Base-by-base conservation (phyloP, 1,139 yeast genomes). In the Geotrichum bryndzae region DNA sequence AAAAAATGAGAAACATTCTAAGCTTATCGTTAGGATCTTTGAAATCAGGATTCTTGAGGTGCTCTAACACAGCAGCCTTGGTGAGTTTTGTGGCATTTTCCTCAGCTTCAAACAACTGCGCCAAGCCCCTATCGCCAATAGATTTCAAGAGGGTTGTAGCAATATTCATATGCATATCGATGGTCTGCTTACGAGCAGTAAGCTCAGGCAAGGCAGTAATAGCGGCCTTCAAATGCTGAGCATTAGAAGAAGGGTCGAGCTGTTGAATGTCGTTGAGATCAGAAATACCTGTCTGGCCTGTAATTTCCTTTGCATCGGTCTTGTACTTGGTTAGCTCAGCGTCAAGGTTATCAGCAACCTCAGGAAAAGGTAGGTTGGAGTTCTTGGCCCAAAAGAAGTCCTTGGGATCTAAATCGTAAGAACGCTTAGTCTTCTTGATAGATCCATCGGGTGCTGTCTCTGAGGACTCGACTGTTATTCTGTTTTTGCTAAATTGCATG, bases 81-180 rank as follows among this genome's bases (percentile, higher is more conserved):
- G 87, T 75, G 62, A 75, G 78, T 35, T 76, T 71, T 18, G 74
- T 68, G 3, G 79, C 77, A 27, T 77, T 76, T 64, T 94, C 98
- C 75, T 94, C 99, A 64, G 95, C 85, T 75, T 94, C 98, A 73
- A 92, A 94, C 69, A 91, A 88, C 65, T 91, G 85, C 69, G 95
- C 99, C 68, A 94, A 80, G 27, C 87, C 87, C 67, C 94, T 88
- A 18, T 88, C 86, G 68, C 94, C 96, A 64, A 94, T 81, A 67
- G 91, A 92, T 70, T 87, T 86, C 64, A 95, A 81, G 62, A 94
- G 78, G 10, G 94, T 84, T 6, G 97, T 90, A 67, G 96, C 85
- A 54, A 94, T 92, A 70, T 91, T 92, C 97, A 94, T 94, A 76
- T 94, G 99, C 87, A 90, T 89, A 75, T 94, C 99, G 68, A 94